Base-by-base conservation (phyloP, 2,329 filamentous ascomycete genomes). In the Massarina eburnea region DNA sequence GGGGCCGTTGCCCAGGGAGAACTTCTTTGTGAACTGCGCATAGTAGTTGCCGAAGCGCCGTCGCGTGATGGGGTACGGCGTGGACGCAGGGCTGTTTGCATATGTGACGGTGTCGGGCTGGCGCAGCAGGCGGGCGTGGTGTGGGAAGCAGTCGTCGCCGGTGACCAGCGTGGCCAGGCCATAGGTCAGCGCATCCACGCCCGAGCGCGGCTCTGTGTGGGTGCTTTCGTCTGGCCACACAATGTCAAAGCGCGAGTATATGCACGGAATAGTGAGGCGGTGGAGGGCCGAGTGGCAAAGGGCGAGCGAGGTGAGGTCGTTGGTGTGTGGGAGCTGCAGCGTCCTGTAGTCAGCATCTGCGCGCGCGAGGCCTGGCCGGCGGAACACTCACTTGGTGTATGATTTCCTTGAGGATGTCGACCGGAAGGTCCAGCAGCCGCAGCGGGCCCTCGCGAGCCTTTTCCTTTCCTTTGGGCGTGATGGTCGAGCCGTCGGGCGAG, bases 241-340 rank as follows among this genome's bases (percentile, higher is more conserved):
- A 53, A 94, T 94, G 63, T 94, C 89, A 70, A 94, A 94, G 49
- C 87, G 82, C 15, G 86, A 87, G 72, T 94, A 94, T 54, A 94
- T 90, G 58, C 85, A 83, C 15, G 89, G 88, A 19, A 89, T 84
- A 0, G 87, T 82, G 43, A 94, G 79, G 34, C 79, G 77, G 71
- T 94, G 87, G 10, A 95, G 79, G 21, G 85, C 84, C 12, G 88
- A 90, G 71, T 90, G 88, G 34, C 88, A 87, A 48, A 90, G 76
- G 12, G 88, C 88, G 32, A 94, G 78, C 12, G 88, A 84, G 0
- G 86, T 89, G 49, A 94, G 76, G 67, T 94, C 89, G 67, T 91
- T 92, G 4, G 87, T 90, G 63, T 91, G 85, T 3, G 85, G 88
- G 43, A 91, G 80, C 87, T 90, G 61, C 41, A 40, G 46, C 29